Evolutionary conservation across 352 stramenopile species (phyloP).

Genomic region (Pythium graminicola): DNA sequence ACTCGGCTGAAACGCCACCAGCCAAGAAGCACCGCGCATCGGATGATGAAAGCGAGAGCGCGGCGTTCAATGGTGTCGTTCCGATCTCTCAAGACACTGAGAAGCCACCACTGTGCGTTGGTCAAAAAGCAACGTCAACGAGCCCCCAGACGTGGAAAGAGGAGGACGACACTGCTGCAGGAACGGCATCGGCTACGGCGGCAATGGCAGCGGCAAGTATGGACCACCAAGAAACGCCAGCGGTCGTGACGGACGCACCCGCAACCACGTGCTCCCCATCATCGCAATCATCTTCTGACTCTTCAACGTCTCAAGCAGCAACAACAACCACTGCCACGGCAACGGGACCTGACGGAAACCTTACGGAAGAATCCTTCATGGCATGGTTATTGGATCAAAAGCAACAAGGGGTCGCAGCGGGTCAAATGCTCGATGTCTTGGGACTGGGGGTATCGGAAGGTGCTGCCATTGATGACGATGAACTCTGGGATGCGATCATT

Average conservation of each 20-base stretch:
- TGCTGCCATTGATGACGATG: constrained; percentile 67
- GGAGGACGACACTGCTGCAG: constrained; percentile 1
- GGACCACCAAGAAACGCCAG: not conserved
- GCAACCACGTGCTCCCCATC: not conserved
- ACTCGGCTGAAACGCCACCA: constrained; percentile 35
- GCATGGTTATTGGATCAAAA: constrained; percentile 76
- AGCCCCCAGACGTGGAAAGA: constrained; percentile 19
- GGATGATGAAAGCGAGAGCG: constrained; percentile 57
- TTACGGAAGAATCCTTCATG: constrained; percentile 77
- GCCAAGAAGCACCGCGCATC: constrained; percentile 76
- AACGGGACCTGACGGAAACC: constrained; percentile 21
- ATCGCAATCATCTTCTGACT: constrained; percentile 2
- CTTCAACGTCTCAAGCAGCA: not conserved
- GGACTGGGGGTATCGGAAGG: constrained; percentile 73
- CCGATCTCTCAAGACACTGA: not conserved
- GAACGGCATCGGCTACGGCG: constrained; percentile 10
- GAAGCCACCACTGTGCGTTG: no score
- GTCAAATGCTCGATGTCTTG: constrained; percentile 73
- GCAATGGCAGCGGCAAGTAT: constrained; percentile 19
- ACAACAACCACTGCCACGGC: constrained; percentile 23
- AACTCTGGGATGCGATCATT: constrained; percentile 80
- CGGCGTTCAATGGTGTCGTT: not conserved
- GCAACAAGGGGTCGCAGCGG: constrained; percentile 44
- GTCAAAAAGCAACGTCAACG: constrained; percentile 10
- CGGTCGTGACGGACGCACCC: not conserved